These are phyloP conservation scores for Neurospora pannonica DNA, from an alignment of 495 filamentous ascomycete genomes.

Conservation along the genomic window DNA sequence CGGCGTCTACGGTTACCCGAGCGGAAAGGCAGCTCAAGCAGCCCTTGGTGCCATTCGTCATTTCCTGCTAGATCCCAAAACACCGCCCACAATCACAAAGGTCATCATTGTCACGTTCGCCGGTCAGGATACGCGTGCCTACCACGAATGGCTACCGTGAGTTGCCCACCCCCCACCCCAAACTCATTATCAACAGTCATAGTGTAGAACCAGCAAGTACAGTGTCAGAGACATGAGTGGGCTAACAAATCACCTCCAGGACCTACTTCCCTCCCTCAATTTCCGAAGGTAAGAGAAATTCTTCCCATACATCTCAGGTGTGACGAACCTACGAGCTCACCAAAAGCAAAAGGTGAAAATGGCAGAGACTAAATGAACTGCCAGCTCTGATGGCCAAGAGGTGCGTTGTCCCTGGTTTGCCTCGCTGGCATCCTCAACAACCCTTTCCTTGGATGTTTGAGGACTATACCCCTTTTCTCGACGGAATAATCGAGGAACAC, in stretches of 20 bases:
- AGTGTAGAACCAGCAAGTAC: not conserved
- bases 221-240: not conserved
- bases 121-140: slow-evolving; percentile 64
- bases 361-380: not conserved
- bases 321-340: not conserved
- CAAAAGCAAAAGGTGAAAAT: not conserved
- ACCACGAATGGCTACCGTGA: slow-evolving; percentile 63
- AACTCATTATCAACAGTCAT: not conserved
- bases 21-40: slow-evolving; percentile 53
- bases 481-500: not conserved
- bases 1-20: slow-evolving; percentile 85
- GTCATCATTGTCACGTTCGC: slow-evolving; percentile 78
- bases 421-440: not conserved
- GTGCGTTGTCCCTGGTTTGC: not conserved
- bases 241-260: not conserved
- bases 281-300: not conserved
- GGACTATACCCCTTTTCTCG: not conserved
- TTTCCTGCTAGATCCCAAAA: slow-evolving; percentile 51
- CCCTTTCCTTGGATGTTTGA: not conserved
- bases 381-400: not conserved
- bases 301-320: not conserved
- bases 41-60: slow-evolving; percentile 60
- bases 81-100: slow-evolving; percentile 51
- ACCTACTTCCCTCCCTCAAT: not conserved
- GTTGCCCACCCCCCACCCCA: slow-evolving; percentile 19